A percentile compares a stretch with the other conserved stretches of the same genome.
These are phyloP conservation scores for Vitis hybrid DNA, from an alignment of 177 flowering plant species.

Conservation along the genomic window DNA sequence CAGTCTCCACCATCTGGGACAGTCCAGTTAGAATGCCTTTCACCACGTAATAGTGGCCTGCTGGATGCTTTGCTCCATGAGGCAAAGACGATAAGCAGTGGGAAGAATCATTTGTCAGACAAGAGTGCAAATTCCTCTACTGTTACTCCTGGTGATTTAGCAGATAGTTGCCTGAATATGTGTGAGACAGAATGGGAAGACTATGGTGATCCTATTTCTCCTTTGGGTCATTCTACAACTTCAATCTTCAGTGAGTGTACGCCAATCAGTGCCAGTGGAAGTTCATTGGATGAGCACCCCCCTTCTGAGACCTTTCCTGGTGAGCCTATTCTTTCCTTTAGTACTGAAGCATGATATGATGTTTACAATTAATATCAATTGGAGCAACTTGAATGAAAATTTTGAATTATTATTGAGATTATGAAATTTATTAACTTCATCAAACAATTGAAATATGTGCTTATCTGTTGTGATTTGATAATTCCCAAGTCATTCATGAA, in stretches of 20 bases:
- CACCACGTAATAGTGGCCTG: slow-evolving; percentile 59
- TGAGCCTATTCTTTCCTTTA: slow-evolving; percentile 21
- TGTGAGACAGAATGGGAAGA: slow-evolving; percentile 36
- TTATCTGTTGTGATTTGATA: background rate
- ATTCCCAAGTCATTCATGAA: background rate
- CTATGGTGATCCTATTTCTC: slow-evolving; percentile 32
- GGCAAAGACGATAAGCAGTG: slow-evolving; percentile 39
- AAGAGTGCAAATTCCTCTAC: slow-evolving; percentile 44
- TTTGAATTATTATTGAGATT: background rate
- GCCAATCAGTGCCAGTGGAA: slow-evolving; percentile 47
- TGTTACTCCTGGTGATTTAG: slow-evolving; percentile 33
- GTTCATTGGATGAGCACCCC: slow-evolving; percentile 39
- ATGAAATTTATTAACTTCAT: background rate
- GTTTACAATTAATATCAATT: background rate
- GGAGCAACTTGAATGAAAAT: background rate
- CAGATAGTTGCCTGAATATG: slow-evolving; percentile 36
- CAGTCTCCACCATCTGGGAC: slow-evolving; percentile 47
- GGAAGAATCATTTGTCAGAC: slow-evolving; percentile 48
- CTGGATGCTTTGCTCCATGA: slow-evolving; percentile 72
- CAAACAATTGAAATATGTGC: background rate
- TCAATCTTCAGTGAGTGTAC: slow-evolving; percentile 60
- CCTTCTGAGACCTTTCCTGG: slow-evolving; percentile 40
- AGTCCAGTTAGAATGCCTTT: slow-evolving; percentile 38
- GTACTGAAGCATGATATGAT: background rate
- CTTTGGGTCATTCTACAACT: slow-evolving; percentile 56